phyloP scores from a whole-genome alignment of 768 basidiomycete species.

The Agaricus blazei region DNA sequence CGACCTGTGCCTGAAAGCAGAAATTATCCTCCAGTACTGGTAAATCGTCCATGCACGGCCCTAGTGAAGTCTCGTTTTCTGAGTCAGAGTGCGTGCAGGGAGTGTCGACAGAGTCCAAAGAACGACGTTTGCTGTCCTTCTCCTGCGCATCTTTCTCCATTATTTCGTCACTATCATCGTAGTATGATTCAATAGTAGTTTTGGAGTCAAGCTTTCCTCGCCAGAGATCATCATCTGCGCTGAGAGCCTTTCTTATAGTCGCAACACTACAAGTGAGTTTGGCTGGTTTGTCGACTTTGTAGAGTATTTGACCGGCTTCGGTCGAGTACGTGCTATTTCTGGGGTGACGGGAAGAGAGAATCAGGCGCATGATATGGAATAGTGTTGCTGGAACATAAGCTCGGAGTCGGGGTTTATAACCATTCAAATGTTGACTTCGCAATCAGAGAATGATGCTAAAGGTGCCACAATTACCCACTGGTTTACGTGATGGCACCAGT shows the following conservation, averaged over 20 bases:
- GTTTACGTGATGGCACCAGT: no score
- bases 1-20: conserved; percentile 11
- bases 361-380: conserved; percentile 15
- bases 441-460: no score
- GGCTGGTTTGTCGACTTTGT: conserved; percentile 15
- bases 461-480: no score
- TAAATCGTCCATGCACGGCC: neutral
- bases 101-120: neutral
- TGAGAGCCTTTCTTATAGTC: conserved; percentile 13
- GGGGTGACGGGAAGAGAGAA: conserved; percentile 17
- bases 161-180: neutral
- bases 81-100: neutral
- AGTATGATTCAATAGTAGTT: neutral
- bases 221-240: conserved; percentile 1
- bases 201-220: neutral
- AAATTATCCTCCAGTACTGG: neutral
- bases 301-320: conserved; percentile 16
- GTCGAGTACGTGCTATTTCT: conserved; percentile 17
- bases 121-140: neutral
- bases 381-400: neutral
- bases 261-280: conserved; percentile 3
- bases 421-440: neutral
- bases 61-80: neutral
- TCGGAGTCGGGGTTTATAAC: neutral
- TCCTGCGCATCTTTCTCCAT: neutral